These are phyloP conservation scores for Skeletonema menzelii DNA, from an alignment of 108 stramenopile genomes.

Conservation along the genomic window DNA sequence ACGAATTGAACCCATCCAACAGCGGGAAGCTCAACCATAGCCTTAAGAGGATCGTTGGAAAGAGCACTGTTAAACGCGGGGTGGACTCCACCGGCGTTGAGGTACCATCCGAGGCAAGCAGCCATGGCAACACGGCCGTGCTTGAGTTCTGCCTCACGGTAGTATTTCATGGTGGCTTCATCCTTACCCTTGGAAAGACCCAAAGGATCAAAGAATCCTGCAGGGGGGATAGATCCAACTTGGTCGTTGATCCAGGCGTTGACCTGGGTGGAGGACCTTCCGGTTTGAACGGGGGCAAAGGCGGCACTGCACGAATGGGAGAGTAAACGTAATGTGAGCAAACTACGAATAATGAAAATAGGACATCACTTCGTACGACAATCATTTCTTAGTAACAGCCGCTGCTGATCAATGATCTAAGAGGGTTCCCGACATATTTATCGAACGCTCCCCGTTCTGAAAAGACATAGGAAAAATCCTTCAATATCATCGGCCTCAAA, in stretches of 20 bases:
- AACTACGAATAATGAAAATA: neutral
- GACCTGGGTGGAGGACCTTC: conserved; percentile 26
- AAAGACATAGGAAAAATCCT: neutral
- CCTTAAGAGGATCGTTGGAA: conserved; percentile 83
- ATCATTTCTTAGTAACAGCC: conserved; percentile 57
- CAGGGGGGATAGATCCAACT: conserved; percentile 85
- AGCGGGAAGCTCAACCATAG: conserved; percentile 75
- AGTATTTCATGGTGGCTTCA: conserved; percentile 80
- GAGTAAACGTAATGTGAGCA: neutral
- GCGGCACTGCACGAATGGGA: conserved; percentile 10
- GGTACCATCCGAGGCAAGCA: conserved; percentile 94
- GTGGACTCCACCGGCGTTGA: conserved; percentile 87
- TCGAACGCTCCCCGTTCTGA: neutral
- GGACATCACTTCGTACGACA: neutral
- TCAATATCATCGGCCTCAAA: neutral
- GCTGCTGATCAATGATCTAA: neutral
- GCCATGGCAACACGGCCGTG: conserved; percentile 98
- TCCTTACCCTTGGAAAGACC: conserved; percentile 78
- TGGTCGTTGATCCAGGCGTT: conserved; percentile 70
- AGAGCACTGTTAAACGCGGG: conserved; percentile 84
- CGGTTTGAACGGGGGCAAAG: conserved; percentile 28
- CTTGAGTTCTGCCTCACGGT: conserved; percentile 95
- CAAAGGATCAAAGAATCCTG: conserved; percentile 91
- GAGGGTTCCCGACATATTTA: neutral
- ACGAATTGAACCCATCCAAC: conserved; percentile 93